Evolutionary conservation across 169 alveolate species (phyloP).

Genomic region (Cryptosporidium tyzzeri): DNA sequence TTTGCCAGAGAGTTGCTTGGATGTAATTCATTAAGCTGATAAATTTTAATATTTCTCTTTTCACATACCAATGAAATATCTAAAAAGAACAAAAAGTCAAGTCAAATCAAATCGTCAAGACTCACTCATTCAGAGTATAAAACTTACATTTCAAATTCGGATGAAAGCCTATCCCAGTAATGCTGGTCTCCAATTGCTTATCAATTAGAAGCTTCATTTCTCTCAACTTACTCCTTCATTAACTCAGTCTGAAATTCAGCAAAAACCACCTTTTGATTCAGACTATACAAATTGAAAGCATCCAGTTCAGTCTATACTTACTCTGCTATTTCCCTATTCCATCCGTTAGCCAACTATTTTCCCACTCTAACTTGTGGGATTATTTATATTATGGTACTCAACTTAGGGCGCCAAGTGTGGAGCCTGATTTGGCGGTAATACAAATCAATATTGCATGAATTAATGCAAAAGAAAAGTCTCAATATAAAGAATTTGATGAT

Average conservation of each 20-base stretch:
- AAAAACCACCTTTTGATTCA: not conserved
- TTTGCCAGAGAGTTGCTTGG: conserved; percentile 2
- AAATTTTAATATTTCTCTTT: conserved; percentile 26
- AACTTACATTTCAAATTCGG: conserved; percentile 72
- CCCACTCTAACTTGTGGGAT: not conserved
- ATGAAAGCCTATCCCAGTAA: conserved; percentile 43
- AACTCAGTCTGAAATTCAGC: not conserved
- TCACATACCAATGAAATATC: conserved; percentile 36
- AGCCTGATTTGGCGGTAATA: not conserved
- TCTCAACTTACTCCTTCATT: not conserved
- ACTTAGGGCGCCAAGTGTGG: not conserved
- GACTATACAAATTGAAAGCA: not conserved
- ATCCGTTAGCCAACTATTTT: not conserved
- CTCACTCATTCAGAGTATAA: not conserved
- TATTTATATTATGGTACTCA: not conserved
- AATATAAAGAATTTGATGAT: not conserved
- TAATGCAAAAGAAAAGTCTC: not conserved
- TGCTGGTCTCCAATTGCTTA: conserved; percentile 12
- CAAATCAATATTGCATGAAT: conserved; percentile 1
- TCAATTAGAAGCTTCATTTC: conserved; percentile 30
- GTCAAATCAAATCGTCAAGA: not conserved
- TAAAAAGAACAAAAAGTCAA: not conserved
- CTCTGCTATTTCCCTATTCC: not conserved
- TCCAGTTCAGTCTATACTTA: not conserved
- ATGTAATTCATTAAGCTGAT: not conserved